Base-by-base conservation (phyloP, 2,329 filamentous ascomycete genomes). In the Pleurostoma richardsiae region DNA sequence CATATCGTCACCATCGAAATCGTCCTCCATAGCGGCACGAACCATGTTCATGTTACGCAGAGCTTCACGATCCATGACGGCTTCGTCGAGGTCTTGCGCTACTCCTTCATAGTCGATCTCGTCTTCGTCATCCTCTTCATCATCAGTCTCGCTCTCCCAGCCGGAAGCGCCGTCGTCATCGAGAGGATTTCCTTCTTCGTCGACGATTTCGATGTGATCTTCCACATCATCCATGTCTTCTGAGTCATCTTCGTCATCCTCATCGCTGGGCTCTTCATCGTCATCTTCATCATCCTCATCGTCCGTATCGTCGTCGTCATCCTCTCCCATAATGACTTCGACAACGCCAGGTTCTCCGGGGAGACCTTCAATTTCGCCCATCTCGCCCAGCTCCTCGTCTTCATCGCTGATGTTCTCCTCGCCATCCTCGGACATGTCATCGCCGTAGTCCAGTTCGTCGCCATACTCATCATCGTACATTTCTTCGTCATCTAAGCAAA, bases 401-500 rank as follows among this genome's bases (percentile, higher is more conserved):
- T 94, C 88, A 59, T 95, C 92, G 58, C 91, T 96, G 48, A 96
- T 83, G 47, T 92, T 86, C 55, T 94, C 88, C 58, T 90, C 88
- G 49, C 88, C 88, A 59, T 92, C 88, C 53, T 78, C 80, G 0
- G 83, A 83, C 59, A 88, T 78, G 30, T 90, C 90, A 54, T 94
- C 90, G 27, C 74, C 79, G 57, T 95, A 96, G 46, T 95, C 89
- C 83, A 96, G 94, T 54, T 95, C 92, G 36, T 96, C 90, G 56
- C 90, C 92, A 49, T 89, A 88, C 46, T 91, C 89, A 50, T 94
- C 90, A 43, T 90, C 88, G 56, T 96, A 95, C 88, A 96, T 94
- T 57, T 94, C 90, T 56, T 92, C 88, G 47, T 91, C 87, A 41
- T 90, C 90, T 61, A 50, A 82, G 76, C 51, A 69, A 62, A 42